Percentiles rank a stretch among this genome's conserved stretches.
phyloP scores from a whole-genome alignment of 2,329 filamentous ascomycete species.

The Dactylellina drechsleri region DNA sequence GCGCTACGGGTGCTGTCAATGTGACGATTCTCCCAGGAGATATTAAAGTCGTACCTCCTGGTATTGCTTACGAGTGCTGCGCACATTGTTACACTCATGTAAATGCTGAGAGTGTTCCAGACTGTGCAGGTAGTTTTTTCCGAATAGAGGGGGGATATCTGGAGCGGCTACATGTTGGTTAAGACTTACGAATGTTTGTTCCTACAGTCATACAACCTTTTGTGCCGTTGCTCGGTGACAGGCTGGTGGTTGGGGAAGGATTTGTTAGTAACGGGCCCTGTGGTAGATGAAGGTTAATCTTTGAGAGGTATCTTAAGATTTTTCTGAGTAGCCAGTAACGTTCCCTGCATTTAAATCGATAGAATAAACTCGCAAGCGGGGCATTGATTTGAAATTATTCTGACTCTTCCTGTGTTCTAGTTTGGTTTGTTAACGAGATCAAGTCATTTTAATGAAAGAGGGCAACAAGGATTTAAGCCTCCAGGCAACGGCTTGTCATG shows the following conservation, averaged over 20 bases:
- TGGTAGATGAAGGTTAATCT: constrained; percentile 29
- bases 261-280: constrained; percentile 36
- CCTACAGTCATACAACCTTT: constrained; percentile 18
- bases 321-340: too few species aligned
- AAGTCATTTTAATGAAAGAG: too few species aligned
- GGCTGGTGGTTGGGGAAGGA: too few species aligned
- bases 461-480: too few species aligned
- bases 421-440: too few species aligned
- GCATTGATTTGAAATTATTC: too few species aligned
- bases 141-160: too few species aligned
- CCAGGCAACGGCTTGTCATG: too few species aligned
- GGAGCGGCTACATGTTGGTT: constrained; percentile 16
- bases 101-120: constrained; percentile 14
- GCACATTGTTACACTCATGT: constrained; percentile 26
- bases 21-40: constrained; percentile 1
- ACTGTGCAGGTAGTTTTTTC: constrained; percentile 36
- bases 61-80: constrained; percentile 24
- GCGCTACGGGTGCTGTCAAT: constrained; percentile 22
- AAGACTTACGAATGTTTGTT: constrained; percentile 38
- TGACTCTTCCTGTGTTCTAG: too few species aligned
- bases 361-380: too few species aligned
- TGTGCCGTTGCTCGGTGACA: neutral
- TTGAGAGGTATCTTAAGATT: neutral
- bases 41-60: neutral
- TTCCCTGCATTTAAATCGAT: too few species aligned